Conservation (phyloP, 2,329 filamentous ascomycete genomes). For the Fusarium temperatum region DNA sequence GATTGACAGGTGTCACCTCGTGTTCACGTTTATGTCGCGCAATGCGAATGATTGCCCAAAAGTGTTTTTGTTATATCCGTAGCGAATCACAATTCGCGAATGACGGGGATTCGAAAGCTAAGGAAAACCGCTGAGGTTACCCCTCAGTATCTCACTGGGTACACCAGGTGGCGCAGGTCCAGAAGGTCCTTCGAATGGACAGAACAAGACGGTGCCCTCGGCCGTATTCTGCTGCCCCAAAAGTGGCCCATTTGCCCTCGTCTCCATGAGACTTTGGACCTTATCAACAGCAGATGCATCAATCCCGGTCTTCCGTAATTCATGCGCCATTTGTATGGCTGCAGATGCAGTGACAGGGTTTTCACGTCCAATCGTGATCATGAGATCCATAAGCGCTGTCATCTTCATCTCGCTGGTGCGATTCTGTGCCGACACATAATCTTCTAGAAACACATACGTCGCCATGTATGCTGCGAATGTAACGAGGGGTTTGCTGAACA, state of each 20-base stretch:
- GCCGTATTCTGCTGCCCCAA: constrained; percentile 23
- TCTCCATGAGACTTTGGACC: constrained; percentile 28
- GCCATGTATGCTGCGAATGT: constrained; percentile 78
- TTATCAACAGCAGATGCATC: constrained; percentile 39
- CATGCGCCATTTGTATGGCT: constrained; percentile 73
- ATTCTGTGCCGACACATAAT: constrained; percentile 71
- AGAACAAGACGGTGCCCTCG: constrained; percentile 32
- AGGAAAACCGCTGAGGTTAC: neutral
- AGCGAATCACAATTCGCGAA: neutral
- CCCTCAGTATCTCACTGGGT: constrained; percentile 17
- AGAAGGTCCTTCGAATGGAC: constrained; percentile 30
- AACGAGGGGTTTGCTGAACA: constrained; percentile 74
- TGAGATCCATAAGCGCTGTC: constrained; percentile 72
- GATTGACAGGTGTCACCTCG: neutral
- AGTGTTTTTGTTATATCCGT: neutral
- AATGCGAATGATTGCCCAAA: neutral
- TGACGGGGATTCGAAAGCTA: neutral
- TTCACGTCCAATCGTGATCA: constrained; percentile 70
- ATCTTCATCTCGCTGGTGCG: constrained; percentile 59
- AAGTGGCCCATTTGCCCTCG: constrained; percentile 23
- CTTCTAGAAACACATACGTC: constrained; percentile 75
- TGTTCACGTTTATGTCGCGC: neutral
- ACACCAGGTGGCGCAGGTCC: constrained; percentile 15
- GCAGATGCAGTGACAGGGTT: constrained; percentile 76
- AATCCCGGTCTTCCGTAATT: constrained; percentile 58